Evolutionary conservation across 192 early-diverging fungal genomes (phyloP).

Genomic region (Pecoramyces ruminantium): DNA sequence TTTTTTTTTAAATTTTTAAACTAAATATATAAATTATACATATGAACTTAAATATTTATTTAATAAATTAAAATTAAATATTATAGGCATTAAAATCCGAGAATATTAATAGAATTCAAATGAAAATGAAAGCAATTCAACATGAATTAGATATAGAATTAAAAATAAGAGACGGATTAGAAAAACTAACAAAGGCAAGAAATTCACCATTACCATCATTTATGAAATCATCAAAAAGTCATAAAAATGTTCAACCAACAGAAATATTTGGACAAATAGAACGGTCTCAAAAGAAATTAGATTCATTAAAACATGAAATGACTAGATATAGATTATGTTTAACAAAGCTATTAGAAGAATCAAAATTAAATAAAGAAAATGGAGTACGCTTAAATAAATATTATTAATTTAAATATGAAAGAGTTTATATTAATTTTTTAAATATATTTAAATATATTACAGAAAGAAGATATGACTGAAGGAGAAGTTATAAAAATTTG

Average conservation of each 20-base stretch:
- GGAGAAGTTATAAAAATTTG: background rate
- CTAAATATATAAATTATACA: no score
- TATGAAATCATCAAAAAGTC: background rate
- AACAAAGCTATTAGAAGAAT: background rate
- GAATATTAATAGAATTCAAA: slow-evolving; percentile 11
- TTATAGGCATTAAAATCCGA: slow-evolving; percentile 10
- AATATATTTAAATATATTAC: no score
- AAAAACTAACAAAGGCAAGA: slow-evolving; percentile 19
- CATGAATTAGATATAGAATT: slow-evolving; percentile 33
- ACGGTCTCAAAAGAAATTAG: slow-evolving; percentile 1
- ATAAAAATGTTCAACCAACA: background rate
- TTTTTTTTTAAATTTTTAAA: no score
- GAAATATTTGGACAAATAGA: background rate
- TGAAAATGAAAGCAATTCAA: slow-evolving; percentile 30
- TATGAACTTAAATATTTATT: background rate
- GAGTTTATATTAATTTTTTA: no score
- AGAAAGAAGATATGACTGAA: background rate
- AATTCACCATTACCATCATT: background rate
- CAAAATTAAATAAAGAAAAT: background rate
- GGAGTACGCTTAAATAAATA: no score
- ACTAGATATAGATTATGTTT: slow-evolving; percentile 2
- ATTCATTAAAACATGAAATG: slow-evolving; percentile 4
- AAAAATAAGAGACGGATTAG: slow-evolving; percentile 30
- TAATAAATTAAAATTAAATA: no score
- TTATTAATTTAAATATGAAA: no score